These are phyloP conservation scores for Rhinocladiella mackenziei DNA, from an alignment of 2,329 filamentous ascomycete genomes.

Conservation along the genomic window DNA sequence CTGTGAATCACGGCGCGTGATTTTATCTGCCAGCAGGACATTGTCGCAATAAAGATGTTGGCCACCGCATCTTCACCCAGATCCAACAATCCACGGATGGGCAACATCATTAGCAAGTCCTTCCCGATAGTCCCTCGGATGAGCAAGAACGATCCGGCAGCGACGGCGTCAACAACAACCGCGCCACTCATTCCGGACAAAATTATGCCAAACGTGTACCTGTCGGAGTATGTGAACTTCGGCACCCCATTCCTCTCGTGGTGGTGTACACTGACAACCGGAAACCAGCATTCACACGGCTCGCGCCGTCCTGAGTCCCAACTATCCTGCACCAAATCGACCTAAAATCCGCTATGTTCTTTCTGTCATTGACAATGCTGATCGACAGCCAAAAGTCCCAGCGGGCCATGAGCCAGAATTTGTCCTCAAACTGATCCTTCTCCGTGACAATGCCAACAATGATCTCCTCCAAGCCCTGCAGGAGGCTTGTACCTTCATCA, in stretches of 20 bases:
- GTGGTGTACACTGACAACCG: neutral
- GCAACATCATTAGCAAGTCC: neutral
- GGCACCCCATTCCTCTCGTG: neutral
- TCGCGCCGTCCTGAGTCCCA: slow-evolving; percentile 22
- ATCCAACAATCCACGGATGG: slow-evolving; percentile 4
- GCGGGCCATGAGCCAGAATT: slow-evolving; percentile 19
- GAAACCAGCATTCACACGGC: slow-evolving; percentile 21
- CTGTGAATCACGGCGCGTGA: too few species aligned
- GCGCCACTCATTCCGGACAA: slow-evolving; percentile 24
- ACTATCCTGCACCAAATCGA: slow-evolving; percentile 18
- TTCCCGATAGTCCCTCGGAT: neutral
- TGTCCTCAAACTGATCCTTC: slow-evolving; percentile 21
- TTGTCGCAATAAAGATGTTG: slow-evolving; percentile 9
- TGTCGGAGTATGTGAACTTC: slow-evolving; percentile 20
- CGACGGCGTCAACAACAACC: slow-evolving; percentile 18
- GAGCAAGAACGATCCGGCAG: slow-evolving; percentile 5
- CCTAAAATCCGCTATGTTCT: slow-evolving; percentile 24
- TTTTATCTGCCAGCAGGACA: neutral
- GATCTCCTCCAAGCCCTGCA: slow-evolving; percentile 18
- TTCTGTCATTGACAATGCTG: slow-evolving; percentile 14
- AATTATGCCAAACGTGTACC: slow-evolving; percentile 22
- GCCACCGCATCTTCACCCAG: slow-evolving; percentile 3
- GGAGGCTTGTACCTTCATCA: slow-evolving; percentile 22
- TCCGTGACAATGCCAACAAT: slow-evolving; percentile 13
- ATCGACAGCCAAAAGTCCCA: slow-evolving; percentile 16